Conservation (phyloP, 352 stramenopile genomes). For the Pythium graminicola region DNA sequence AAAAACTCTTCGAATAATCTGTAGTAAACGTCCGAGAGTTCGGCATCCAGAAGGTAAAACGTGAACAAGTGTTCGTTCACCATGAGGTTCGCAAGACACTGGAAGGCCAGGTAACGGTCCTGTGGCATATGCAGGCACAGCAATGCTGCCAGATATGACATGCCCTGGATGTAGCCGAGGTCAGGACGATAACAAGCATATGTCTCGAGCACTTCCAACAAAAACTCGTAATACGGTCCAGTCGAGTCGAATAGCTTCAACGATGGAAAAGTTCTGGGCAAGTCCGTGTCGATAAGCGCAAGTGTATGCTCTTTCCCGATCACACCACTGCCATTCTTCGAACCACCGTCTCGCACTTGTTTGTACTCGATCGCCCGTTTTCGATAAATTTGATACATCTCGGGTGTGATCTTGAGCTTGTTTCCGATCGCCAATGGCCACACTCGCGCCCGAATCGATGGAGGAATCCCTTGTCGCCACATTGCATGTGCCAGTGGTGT, state of each 20-base stretch:
- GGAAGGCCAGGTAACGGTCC: conserved; percentile 84
- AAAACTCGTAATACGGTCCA: conserved; percentile 66
- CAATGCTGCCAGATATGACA: conserved; percentile 82
- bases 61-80: conserved; percentile 83
- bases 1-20: conserved; percentile 76
- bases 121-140: conserved; percentile 83
- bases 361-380: conserved; percentile 55
- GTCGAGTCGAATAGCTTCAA: conserved; percentile 71
- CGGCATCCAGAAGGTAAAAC: conserved; percentile 77
- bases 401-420: conserved; percentile 75
- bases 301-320: conserved; percentile 73
- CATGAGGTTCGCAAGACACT: conserved; percentile 73
- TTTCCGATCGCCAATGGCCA: conserved; percentile 85
- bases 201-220: conserved; percentile 77
- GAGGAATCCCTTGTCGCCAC: conserved; percentile 77
- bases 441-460: conserved; percentile 70
- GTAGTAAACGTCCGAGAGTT: conserved; percentile 79
- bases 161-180: conserved; percentile 81
- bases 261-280: conserved; percentile 81
- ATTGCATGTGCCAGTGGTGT: conserved; percentile 67
- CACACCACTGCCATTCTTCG: conserved; percentile 21
- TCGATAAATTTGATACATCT: conserved; percentile 84
- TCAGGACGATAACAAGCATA: conserved; percentile 85
- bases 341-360: conserved; percentile 33
- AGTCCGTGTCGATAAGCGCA: conserved; percentile 78